Evolutionary conservation across 257 asterid species (phyloP).

Genomic region (Linaria vulgaris): DNA sequence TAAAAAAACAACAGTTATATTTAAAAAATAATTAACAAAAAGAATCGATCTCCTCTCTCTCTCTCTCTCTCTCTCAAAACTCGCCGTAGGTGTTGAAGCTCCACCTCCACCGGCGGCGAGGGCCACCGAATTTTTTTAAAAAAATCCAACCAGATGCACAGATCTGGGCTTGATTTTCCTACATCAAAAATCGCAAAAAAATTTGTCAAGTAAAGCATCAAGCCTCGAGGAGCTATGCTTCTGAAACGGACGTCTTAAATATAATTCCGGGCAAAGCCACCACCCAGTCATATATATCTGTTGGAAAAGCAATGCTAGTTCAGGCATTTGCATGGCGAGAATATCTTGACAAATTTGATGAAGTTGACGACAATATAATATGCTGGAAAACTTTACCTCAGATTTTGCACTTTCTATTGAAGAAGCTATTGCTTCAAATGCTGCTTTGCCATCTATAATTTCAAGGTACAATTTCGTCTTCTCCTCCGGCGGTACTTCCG

Average conservation of each 20-base stretch:
- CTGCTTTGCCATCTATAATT: constrained; percentile 82
- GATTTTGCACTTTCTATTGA: constrained; percentile 79
- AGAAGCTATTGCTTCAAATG: constrained; percentile 90
- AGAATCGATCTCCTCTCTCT: no score
- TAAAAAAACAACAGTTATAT: no score
- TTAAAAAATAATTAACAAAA: no score
- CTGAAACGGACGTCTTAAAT: constrained; percentile 79
- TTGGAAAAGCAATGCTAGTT: constrained; percentile 26
- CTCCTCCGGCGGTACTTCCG: no score
- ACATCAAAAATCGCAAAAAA: no score
- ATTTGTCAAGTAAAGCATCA: constrained; percentile 78
- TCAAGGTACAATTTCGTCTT: no score
- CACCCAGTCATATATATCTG: constrained; percentile 96
- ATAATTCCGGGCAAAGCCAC: constrained; percentile 99
- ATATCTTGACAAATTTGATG: constrained; percentile 21
- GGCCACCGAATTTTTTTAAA: no score
- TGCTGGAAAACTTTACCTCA: constrained; percentile 54
- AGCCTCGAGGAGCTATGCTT: constrained; percentile 68
- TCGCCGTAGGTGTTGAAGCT: no score
- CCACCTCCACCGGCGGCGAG: no score
- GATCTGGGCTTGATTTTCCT: no score
- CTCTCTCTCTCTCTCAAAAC: no score
- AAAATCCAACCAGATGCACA: constrained; percentile 25
- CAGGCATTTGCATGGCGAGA: constrained; percentile 20
- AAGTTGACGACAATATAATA: constrained; percentile 4